Evolutionary conservation across 2,329 filamentous ascomycete species (phyloP), one percentile per base, ranked within the genome.

Genomic region (Aspergillus sp.): DNA sequence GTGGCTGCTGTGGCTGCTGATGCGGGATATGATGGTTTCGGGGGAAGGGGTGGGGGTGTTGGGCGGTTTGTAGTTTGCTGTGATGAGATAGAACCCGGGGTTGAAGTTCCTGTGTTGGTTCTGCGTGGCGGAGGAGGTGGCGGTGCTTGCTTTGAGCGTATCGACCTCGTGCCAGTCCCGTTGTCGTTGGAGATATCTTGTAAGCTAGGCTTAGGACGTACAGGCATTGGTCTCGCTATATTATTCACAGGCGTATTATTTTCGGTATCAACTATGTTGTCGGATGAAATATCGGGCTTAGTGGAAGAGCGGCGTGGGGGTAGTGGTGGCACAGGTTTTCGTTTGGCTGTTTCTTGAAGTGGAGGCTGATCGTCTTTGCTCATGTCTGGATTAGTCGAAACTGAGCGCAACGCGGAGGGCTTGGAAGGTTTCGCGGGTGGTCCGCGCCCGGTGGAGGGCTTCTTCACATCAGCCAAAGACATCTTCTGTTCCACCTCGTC

Each of bases 391-490:
- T 67, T 65, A 3, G 60, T 72, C 10, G 73, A 68, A 15, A 71
- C 68, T 13, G 76, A 75, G n/a, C 76, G 74, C 41, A 80, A 65
- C 39, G 74, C 71, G 15, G 72, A 75, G 50, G 79, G 80, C 63
- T 81, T 82, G 12, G 73, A 74, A 28, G 80, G 80, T 62, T 78
- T 78, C 4, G 69, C 64, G n/a, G 79, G 80, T 15, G 76, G 74
- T 30, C 64, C 59, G 51, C 72, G 70, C 58, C 60, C 41, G 10
- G 62, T 67, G 9, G 64, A 23, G 25, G 62, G 62, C 17, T 67
- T 64, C 13, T 60, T 65, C 7, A 67, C 38, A n/a, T 64, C 57
- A 5, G 61, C n/a, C 13, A 58, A 48, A 7, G 50, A 39, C 4
- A 62, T 53, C 17, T 58, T 65, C 36, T 59, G 53, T 6, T 67